Evolutionary conservation across 2,329 filamentous ascomycete genomes (phyloP), one percentile per base, ranked within the genome.

Genomic region (Metarhizium brunneum): DNA sequence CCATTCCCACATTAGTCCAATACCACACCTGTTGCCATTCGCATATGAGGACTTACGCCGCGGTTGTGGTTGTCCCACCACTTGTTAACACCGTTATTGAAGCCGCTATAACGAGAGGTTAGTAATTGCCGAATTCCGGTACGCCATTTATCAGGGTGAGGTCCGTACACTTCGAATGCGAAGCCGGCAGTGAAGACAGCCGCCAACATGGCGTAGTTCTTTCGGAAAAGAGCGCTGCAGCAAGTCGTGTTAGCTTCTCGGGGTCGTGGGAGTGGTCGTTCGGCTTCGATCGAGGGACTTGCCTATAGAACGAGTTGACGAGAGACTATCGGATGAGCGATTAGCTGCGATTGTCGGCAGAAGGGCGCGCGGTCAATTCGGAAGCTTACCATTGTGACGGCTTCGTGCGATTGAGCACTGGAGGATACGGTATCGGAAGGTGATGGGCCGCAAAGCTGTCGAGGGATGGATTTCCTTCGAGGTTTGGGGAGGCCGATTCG

Each of bases 51-150:
- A 86, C 89, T 69, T 90, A 96, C 92, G 68, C 94, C 94, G 68
- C 81, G 83, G 85, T 99, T 99, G 71, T 92, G 75, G 71, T 75
- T 81, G 73, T 99, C 90, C 94, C 94, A 99, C 71, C 96, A 68
- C 72, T 80, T 86, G 76, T 95, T 88, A 74, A 92, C 88, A 67
- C 76, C 75, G 57, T 82, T 82, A 76, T 97, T 91, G 74, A 90
- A 97, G 66, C 80, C 83, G 72, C 94, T 97, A 68, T 68, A 56
- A 50, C 32, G 47, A 55, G 52, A 62, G 60, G 63, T 74, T 66
- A 75, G 69, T 56, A 61, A 59, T 48, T 8, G 5, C 25, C 7
- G 43, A 55, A 61, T 52, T 56, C 59, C 56, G 55, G 58, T 50
- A 45, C 56, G 43, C 40, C 51, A 54, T 10, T 6, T 18, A 16